Evolutionary conservation across 192 early-diverging fungal species (phyloP), one percentile per base, ranked within the genome.

Genomic region (Globomyces pollinis-pini): DNA sequence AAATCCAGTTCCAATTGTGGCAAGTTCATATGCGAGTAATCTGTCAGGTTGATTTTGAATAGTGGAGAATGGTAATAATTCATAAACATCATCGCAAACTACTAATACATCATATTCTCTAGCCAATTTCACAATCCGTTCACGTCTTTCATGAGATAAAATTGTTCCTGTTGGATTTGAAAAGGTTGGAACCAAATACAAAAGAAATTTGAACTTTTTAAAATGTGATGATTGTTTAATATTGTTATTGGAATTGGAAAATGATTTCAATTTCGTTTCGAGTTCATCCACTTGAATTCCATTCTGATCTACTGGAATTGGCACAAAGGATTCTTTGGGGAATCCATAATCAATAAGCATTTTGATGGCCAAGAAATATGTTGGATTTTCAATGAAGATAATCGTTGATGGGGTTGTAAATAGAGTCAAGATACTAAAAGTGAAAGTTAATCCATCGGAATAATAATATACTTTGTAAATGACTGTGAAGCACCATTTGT

Each of bases 1-100:
- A 36, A 38, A 51, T 6, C 34, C 29, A 12, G 16, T 21, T 31
- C 75, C 71, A 28, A 62, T 34, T 2, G 43, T 33, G 18, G 65
- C 23, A n/a, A 74, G 44, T 11, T 47, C 44, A 15, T 26, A 26
- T 8, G 23, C 44, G 23, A 47, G 23, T 26, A 47, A 47, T 26
- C 44, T 3, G 23, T 59, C 33, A 16, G 36, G 29, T 50, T 56
- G 49, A 1, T 54, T 55, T 23, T n/a, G 24, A 7, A 30, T n/a
- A 12, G 43, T 31, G 12, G 52, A 9, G 16, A 66, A 59, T 20
- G 12, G 60, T 13, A 77, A 53, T 20, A 75, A 18, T 23, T 72
- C 44, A 36, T 77, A 77, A 4, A 77, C 66, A 50, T 77, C 75
- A 50, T 77, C 75, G 50, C 72, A 77, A 2, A 77, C 60, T n/a